Evolutionary conservation across 1,284 basidiomycete genomes (phyloP).

Genomic region (Pulchroboletus neoregius): DNA sequence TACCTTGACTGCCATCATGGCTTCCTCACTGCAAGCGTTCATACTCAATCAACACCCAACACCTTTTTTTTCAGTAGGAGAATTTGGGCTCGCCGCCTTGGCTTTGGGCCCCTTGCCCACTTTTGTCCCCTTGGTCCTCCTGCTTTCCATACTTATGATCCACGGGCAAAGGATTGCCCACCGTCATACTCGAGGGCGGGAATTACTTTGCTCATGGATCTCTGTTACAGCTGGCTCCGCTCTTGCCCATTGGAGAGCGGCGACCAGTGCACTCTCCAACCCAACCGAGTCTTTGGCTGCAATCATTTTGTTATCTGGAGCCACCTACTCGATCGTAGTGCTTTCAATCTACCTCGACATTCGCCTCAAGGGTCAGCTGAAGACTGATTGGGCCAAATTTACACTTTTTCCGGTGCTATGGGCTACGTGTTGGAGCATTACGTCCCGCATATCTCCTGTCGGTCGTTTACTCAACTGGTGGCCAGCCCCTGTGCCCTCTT

Average conservation of each 20-base stretch:
- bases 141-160: slow-evolving; percentile 46
- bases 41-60: slow-evolving; percentile 26
- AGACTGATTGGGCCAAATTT: slow-evolving; percentile 39
- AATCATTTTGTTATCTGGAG: slow-evolving; percentile 42
- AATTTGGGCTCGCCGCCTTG: slow-evolving; percentile 39
- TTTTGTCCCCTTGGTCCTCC: slow-evolving; percentile 46
- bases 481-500: slow-evolving; percentile 46
- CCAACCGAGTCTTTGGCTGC: slow-evolving; percentile 44
- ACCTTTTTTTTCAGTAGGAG: slow-evolving; percentile 35
- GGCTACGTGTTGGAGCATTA: slow-evolving; percentile 54
- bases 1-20: slow-evolving; percentile 20
- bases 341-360: slow-evolving; percentile 39
- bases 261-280: slow-evolving; percentile 54
- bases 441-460: slow-evolving; percentile 54
- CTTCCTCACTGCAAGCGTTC: slow-evolving; percentile 23
- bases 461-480: slow-evolving; percentile 68
- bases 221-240: slow-evolving; percentile 45
- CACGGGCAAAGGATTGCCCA: slow-evolving; percentile 46
- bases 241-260: slow-evolving; percentile 46
- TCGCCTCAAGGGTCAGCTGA: slow-evolving; percentile 32
- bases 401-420: slow-evolving; percentile 66
- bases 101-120: slow-evolving; percentile 50
- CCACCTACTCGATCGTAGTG: slow-evolving; percentile 37
- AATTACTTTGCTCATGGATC: slow-evolving; percentile 39
- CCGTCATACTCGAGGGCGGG: slow-evolving; percentile 31